These are phyloP conservation scores for Taiozyma sp. DNA, from an alignment of 1,139 yeast genomes.

Conservation along the genomic window DNA sequence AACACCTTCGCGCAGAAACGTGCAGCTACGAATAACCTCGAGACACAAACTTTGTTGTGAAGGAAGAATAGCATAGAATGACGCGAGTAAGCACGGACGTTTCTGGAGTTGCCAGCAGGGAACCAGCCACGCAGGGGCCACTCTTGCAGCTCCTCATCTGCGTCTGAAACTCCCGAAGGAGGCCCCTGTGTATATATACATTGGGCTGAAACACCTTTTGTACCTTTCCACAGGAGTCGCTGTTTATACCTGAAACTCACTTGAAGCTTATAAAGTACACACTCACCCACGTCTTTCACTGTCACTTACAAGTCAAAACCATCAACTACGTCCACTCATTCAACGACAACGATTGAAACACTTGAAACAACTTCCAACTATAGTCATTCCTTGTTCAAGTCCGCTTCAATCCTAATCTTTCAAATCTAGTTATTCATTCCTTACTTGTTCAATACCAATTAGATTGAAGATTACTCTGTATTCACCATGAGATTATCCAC, in stretches of 20 bases:
- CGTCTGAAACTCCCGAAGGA: background rate
- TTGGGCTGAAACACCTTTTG: background rate
- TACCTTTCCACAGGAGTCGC: background rate
- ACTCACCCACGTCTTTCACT: background rate
- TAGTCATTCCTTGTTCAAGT: conserved; percentile 4
- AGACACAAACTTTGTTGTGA: background rate
- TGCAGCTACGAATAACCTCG: background rate
- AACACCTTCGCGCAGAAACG: background rate
- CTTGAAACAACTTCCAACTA: conserved; percentile 3
- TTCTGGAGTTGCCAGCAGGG: background rate
- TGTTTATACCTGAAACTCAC: background rate
- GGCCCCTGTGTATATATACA: background rate
- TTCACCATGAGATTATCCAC: conserved; percentile 3
- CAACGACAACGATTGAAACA: background rate
- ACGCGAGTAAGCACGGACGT: background rate
- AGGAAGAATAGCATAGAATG: background rate
- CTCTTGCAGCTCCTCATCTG: background rate
- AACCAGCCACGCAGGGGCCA: background rate
- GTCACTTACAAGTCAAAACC: background rate
- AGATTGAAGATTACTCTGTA: background rate
- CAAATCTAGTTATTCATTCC: background rate
- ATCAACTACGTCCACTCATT: background rate
- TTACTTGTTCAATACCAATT: background rate
- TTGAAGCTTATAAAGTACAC: background rate
- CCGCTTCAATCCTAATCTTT: background rate